Base-by-base conservation (phyloP, 2,329 filamentous ascomycete genomes). In the Botryotinia convoluta region DNA sequence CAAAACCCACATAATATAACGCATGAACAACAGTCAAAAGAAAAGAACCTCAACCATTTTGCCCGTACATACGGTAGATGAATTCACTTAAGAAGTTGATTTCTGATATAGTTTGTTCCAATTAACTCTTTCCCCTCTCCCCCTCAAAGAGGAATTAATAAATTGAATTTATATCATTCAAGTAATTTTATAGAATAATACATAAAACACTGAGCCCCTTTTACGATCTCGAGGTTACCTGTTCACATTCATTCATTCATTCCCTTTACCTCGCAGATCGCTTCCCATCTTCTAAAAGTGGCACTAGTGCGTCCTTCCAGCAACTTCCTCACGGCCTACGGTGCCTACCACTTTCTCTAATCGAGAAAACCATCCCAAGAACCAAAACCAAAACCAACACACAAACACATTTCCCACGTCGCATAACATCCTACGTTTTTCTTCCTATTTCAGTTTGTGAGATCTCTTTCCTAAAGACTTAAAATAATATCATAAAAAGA, bases 231-330 rank as follows among this genome's bases (percentile, higher is more conserved):
- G n/a, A 48, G 32, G 20, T 51, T 63, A 32, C 62, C 45, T 44
- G 48, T 59, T 70, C 51, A 61, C 42, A n/a, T n/a, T n/a, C 54
- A 12, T 48, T 29, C 54, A 48, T 39, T 44, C 54, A 62, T 51
- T 60, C 39, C 57, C 37, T 65, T 65, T 51, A 39, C 48, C 37
- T 60, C 63, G 51, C 68, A 70, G 39, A 72, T 69, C 71, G 63
- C 71, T 72, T 72, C 48, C 71, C 45, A 72, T 45, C 60, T 69
- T 61, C 68, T 70, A 62, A 71, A 71, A 71, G 69, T 71, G 69
- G 69, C 69, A 64, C 69, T 71, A 71, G 69, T 71, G 69, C 44
- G 60, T 64, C 69, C 59, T 71, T 71, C 69, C 57, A 71, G 42
- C 35, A 71, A 71, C 69, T 71, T 71, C 69, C 69, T 64, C 59